Evolutionary conservation across 2,329 filamentous ascomycete genomes (phyloP).

Genomic region (Seiridium unicorne): DNA sequence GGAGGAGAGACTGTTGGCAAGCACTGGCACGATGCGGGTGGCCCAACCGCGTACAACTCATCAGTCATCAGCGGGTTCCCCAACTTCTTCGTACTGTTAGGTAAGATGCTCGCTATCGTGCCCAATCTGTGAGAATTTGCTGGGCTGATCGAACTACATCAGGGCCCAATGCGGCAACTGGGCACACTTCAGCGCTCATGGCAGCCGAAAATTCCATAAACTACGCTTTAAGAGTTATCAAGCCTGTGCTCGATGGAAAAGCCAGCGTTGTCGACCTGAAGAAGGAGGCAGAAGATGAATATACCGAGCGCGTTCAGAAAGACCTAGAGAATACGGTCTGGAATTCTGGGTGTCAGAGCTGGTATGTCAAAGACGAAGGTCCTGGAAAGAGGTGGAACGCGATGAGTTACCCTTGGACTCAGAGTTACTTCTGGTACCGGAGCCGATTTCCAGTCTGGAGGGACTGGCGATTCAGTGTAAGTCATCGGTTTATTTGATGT

Average conservation of each 20-base stretch:
- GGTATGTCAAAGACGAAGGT: neutral
- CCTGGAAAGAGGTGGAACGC: neutral
- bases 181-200: slow-evolving; percentile 59
- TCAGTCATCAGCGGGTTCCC: slow-evolving; percentile 59
- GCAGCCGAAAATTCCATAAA: slow-evolving; percentile 61
- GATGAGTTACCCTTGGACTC: slow-evolving; percentile 3
- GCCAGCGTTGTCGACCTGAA: slow-evolving; percentile 30
- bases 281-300: slow-evolving; percentile 30
- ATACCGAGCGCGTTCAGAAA: slow-evolving; percentile 29
- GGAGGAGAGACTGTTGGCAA: slow-evolving; percentile 48
- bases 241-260: slow-evolving; percentile 37
- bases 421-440: neutral
- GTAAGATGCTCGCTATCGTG: slow-evolving; percentile 4
- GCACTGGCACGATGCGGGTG: slow-evolving; percentile 58
- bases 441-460: slow-evolving; percentile 1
- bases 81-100: slow-evolving; percentile 64
- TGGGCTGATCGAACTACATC: no score
- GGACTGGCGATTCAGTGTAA: neutral
- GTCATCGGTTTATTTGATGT: neutral
- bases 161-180: slow-evolving; percentile 58
- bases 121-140: no score
- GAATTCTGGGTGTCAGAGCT: slow-evolving; percentile 5
- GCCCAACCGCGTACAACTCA: slow-evolving; percentile 60
- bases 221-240: slow-evolving; percentile 58
- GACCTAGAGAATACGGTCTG: slow-evolving; percentile 33